Evolutionary conservation across 306 rosid species (phyloP), one percentile per base, ranked within the genome.

Genomic region (Vachellia collinsii): DNA sequence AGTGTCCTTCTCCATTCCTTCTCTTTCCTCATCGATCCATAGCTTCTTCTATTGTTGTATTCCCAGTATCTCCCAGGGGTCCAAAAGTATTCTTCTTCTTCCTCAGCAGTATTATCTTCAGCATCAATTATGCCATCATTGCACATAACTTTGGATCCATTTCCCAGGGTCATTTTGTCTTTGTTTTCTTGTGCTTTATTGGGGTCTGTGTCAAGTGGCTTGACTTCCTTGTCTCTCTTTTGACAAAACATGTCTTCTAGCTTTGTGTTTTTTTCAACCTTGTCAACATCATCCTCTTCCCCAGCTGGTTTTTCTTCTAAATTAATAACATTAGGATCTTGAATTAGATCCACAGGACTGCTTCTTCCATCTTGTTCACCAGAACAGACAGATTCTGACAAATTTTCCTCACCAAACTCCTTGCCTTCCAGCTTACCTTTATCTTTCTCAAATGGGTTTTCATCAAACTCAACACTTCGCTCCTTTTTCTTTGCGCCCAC

Each of bases 151-250:
- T 86, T 87, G 88, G 92, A 90, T 91, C 80, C 92, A 43, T 58
- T 80, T 84, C 85, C 76, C 63, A 54, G 29, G 76, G 79, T 20
- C 85, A 25, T 20, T 67, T 73, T 78, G 70, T 66, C 88, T 88
- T 85, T 76, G 16, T 46, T 70, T 72, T 88, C 88, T 77, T 85
- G 89, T n/a, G 86, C 92, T 88, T 92, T 87, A 63, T 92, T 65
- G 83, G 76, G 63, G 65, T 84, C 79, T 51, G 74, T 76, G 19
- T 12, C 68, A 0, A 62, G 19, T 62, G 68, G 41, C n/a, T 29
- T 62, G 68, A 62, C 68, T 62, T 62, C 68, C n/a, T 62, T 62
- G 68, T 80, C 89, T 74, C 79, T 86, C 79, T 79, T 87, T 82
- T 72, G 71, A 63, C 66, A 16, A 3, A 73, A 77, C 83, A 80